A percentile compares a stretch with the other conserved stretches of the same genome.
phyloP scores from a whole-genome alignment of 2,329 filamentous ascomycete species.

The Colletotrichum endophyticum region DNA sequence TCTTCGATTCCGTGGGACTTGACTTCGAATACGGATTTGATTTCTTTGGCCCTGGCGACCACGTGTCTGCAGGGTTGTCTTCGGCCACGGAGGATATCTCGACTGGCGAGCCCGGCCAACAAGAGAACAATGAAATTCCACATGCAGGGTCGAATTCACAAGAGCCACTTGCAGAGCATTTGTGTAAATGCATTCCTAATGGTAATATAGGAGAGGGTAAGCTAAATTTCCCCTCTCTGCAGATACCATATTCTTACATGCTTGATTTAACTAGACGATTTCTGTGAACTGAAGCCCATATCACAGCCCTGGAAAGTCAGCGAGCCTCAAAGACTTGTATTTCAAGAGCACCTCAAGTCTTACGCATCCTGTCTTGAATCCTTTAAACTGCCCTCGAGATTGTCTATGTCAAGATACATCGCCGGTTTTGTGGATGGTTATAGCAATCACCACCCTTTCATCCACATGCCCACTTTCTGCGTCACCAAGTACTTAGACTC shows the following conservation, averaged over 20 bases:
- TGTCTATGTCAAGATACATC: not conserved
- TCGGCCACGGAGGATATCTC: not conserved
- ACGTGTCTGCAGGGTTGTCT: not conserved
- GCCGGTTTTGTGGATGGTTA: not conserved
- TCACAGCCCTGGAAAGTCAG: not conserved
- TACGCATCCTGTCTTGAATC: not conserved
- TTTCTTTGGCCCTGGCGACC: not conserved
- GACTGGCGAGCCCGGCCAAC: not conserved
- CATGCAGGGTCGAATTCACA: not conserved
- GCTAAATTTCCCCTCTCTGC: not conserved
- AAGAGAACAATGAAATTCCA: not conserved
- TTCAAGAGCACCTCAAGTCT: not conserved
- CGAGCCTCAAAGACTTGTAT: not conserved
- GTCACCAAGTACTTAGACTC: not conserved
- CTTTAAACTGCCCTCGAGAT: not conserved
- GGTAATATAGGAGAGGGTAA: not conserved
- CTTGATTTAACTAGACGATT: not conserved
- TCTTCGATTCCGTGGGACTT: not conserved
- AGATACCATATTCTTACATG: not conserved
- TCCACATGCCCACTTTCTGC: not conserved
- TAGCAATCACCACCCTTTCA: slow-evolving; percentile 1
- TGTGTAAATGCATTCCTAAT: not conserved
- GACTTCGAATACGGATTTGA: not conserved
- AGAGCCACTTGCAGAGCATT: not conserved
- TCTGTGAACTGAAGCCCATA: not conserved